Base-by-base conservation (phyloP, 768 basidiomycete species). In the Psilocybe sp. region DNA sequence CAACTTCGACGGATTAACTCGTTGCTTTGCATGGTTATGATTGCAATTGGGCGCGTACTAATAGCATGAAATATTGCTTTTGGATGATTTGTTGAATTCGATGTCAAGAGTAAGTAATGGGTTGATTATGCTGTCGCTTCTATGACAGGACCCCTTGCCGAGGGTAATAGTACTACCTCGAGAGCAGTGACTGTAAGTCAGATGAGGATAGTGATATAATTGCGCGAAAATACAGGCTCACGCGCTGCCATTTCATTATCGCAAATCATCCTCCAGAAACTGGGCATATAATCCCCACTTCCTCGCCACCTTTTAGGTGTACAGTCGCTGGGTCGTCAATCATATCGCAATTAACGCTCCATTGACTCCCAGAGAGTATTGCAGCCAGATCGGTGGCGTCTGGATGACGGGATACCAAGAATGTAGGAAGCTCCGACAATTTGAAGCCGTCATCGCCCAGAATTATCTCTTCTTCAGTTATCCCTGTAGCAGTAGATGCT, bases 321-420 rank as follows among this genome's bases (percentile, higher is more conserved):
- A 79, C 67, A 1, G 53, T 52, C n/a, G 70, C 68, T 2, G 76
- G 75, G 52, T 84, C 74, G 11, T 85, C 80, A 1, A 89, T 76
- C 87, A 91, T 91, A 67, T 89, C 87, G 46, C 77, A 85, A 59
- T 91, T 71, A 11, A 92, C 87, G 59, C 89, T 89, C 89, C 90
- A 91, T 62, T 78, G 78, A 56, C 84, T 84, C 31, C 72, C 68
- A 41, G 75, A 64, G 28, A 92, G 70, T 16, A 90, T 73, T 49
- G 74, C 71, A 38, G 63, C 73, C 31, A 92, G 67, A 40, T 63
- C 61, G 5, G 23, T 28, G 23, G 74, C 74, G 8, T 71, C 66
- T 2, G 82, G 77, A 65, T 89, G 79, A 11, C 76, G 73, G 16
- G 76, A 71, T 49, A 77, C 66, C 54, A 88, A 80, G 38, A 80